phyloP scores from a whole-genome alignment of 345 rosid genomes.

The Boechera retrofracta region DNA sequence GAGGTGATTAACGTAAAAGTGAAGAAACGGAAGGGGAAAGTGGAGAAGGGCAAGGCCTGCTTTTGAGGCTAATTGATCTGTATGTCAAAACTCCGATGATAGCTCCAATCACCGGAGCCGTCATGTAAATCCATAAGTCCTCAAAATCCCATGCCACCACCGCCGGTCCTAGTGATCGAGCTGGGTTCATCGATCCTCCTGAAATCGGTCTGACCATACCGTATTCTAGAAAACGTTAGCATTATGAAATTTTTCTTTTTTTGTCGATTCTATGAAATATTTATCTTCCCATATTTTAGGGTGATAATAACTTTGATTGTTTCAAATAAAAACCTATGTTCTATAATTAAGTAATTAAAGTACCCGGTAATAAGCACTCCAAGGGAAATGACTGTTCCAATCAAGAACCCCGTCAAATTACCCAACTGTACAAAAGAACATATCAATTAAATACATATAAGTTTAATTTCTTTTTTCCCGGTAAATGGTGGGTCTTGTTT shows the following conservation, averaged over 20 bases:
- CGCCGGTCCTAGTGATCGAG: constrained; percentile 93
- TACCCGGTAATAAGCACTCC: constrained; percentile 85
- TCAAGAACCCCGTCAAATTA: constrained; percentile 62
- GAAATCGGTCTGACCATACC: constrained; percentile 66
- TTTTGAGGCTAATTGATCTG: constrained; percentile 50
- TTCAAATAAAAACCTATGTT: background rate
- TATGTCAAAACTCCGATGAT: constrained; percentile 58
- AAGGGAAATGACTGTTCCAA: constrained; percentile 73
- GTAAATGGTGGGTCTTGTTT: too few relatives aligned
- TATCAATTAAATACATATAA: constrained; percentile 2
- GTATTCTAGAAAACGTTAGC: constrained; percentile 11
- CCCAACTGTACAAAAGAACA: constrained; percentile 54
- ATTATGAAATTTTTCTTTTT: background rate
- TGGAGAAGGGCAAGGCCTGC: constrained; percentile 49
- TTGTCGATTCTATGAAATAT: background rate
- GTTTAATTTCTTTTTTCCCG: background rate
- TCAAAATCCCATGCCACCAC: constrained; percentile 69
- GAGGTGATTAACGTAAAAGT: constrained; percentile 31
- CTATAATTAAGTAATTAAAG: background rate
- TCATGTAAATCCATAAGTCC: constrained; percentile 75
- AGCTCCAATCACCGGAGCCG: constrained; percentile 78
- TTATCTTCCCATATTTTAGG: background rate
- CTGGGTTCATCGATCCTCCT: constrained; percentile 95
- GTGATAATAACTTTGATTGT: background rate
- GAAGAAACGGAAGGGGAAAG: constrained; percentile 44